A percentile compares a stretch with the other conserved stretches of the same genome.
Conservation (phyloP, 2,329 filamentous ascomycete species). For the Juglanconis juglandina region DNA sequence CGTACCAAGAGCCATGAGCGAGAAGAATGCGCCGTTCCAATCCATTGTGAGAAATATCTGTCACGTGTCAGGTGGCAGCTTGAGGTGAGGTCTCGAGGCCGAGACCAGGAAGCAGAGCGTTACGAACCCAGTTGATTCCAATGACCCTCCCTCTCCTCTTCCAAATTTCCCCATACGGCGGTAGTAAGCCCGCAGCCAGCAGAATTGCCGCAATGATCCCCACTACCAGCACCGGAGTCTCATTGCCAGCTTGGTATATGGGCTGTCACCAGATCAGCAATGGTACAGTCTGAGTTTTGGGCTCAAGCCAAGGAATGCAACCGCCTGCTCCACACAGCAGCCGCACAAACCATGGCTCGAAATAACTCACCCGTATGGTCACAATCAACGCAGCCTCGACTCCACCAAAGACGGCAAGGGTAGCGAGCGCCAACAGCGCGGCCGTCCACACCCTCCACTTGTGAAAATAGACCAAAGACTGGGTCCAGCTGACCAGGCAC, state of each 20-base stretch:
- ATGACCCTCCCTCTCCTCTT: slow-evolving; percentile 59
- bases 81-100: not conserved
- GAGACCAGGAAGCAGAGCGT: slow-evolving; percentile 17
- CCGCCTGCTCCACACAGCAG: rapidly evolving
- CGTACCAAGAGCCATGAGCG: slow-evolving; percentile 57
- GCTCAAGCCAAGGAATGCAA: no score
- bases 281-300: not conserved
- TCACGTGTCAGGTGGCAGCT: not conserved
- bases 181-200: slow-evolving; percentile 53
- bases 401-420: slow-evolving; percentile 45
- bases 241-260: slow-evolving; percentile 50
- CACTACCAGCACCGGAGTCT: slow-evolving; percentile 52
- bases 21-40: slow-evolving; percentile 60
- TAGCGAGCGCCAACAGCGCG: slow-evolving; percentile 34
- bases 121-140: slow-evolving; percentile 49
- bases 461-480: slow-evolving; percentile 37
- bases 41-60: slow-evolving; percentile 57
- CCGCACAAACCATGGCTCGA: not conserved
- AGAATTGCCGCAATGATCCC: slow-evolving; percentile 57
- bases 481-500: slow-evolving; percentile 36
- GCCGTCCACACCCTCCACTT: slow-evolving; percentile 47
- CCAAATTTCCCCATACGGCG: slow-evolving; percentile 60
- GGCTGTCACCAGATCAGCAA: slow-evolving; percentile 34
- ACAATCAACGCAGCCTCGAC: slow-evolving; percentile 55
- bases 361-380: slow-evolving; percentile 45